Conservation (phyloP, 768 basidiomycete species). For the Artomyces pyxidatus region DNA sequence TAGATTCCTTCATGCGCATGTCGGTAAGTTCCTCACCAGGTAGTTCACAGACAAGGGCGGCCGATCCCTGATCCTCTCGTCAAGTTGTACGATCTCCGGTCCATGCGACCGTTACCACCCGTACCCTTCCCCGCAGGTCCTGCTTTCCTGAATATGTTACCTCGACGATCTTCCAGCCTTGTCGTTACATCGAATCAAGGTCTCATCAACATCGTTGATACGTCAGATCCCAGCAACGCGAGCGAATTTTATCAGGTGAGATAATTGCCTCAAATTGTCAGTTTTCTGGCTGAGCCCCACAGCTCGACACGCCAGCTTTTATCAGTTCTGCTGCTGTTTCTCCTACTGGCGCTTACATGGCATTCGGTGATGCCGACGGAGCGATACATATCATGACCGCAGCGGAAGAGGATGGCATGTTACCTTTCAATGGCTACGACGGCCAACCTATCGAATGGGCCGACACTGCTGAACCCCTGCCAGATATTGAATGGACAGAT, state of each 20-base stretch:
- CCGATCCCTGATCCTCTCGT: conserved; percentile 88
- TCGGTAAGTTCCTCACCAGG: neutral
- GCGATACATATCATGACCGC: conserved; percentile 76
- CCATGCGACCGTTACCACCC: conserved; percentile 73
- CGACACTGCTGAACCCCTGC: conserved; percentile 58
- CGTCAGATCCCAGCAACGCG: conserved; percentile 55
- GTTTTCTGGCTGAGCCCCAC: neutral
- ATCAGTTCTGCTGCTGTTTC: conserved; percentile 77
- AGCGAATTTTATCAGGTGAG: conserved; percentile 77
- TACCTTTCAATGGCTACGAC: conserved; percentile 84
- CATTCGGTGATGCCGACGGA: conserved; percentile 86
- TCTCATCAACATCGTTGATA: conserved; percentile 79
- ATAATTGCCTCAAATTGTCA: neutral
- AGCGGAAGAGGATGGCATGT: conserved; percentile 46
- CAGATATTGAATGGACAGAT: conserved; percentile 74
- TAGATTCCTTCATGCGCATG: neutral
- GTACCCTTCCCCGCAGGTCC: conserved; percentile 84
- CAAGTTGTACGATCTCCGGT: conserved; percentile 86
- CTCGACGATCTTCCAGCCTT: conserved; percentile 66
- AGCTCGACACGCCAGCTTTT: conserved; percentile 71
- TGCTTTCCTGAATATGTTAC: conserved; percentile 74
- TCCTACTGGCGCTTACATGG: conserved; percentile 83
- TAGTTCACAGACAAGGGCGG: conserved; percentile 60
- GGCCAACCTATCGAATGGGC: conserved; percentile 84
- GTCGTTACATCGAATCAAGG: conserved; percentile 76